phyloP scores from a whole-genome alignment of 2,329 filamentous ascomycete genomes.

The Sporothrix protearum region DNA sequence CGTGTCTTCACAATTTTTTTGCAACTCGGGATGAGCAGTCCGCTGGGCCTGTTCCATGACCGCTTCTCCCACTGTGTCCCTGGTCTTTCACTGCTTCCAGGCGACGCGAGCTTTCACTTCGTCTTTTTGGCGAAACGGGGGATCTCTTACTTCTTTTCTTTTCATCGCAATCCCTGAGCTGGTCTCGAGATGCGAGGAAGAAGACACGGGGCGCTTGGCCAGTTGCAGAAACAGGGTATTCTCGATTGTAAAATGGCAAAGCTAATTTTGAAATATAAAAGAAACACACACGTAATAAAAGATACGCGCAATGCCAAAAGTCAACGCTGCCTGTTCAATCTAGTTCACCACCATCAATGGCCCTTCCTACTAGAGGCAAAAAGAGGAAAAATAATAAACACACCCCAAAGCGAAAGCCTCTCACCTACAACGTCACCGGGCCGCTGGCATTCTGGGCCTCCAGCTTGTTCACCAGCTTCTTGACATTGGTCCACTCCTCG shows the following conservation, averaged over 20 bases:
- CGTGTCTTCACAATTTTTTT: conserved; percentile 73
- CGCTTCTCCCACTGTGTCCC: conserved; percentile 62
- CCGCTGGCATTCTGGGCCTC: conserved; percentile 58
- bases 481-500: conserved; percentile 91
- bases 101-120: conserved; percentile 58
- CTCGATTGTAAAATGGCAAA: conserved; percentile 12
- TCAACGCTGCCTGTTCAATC: conserved; percentile 13
- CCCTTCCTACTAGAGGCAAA: neutral
- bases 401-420: no score
- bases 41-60: conserved; percentile 69
- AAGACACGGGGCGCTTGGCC: conserved; percentile 24
- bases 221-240: conserved; percentile 18
- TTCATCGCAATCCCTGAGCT: conserved; percentile 55
- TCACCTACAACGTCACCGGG: conserved; percentile 12
- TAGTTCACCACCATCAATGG: neutral
- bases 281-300: neutral
- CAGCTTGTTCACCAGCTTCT: conserved; percentile 76
- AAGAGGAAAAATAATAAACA: neutral
- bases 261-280: conserved; percentile 14
- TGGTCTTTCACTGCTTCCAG: conserved; percentile 70
- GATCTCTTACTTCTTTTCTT: conserved; percentile 36
- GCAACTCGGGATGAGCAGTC: conserved; percentile 41
- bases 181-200: conserved; percentile 56
- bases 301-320: conserved; percentile 6
- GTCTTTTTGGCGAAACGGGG: conserved; percentile 28